Base-by-base conservation (phyloP, 2,329 filamentous ascomycete genomes). In the Zasmidium citrigriseum region DNA sequence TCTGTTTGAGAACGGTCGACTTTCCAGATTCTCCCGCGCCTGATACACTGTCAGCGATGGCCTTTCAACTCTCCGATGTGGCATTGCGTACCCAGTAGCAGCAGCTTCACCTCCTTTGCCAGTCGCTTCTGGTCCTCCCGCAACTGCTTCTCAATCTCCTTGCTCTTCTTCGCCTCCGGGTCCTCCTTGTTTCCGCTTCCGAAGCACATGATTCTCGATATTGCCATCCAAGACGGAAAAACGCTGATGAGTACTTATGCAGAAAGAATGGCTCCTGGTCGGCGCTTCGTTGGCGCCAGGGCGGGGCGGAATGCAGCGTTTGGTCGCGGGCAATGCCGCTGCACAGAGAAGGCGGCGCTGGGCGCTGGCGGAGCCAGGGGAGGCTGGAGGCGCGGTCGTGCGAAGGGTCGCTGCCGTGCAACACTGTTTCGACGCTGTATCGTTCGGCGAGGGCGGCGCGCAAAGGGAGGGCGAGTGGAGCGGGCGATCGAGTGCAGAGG, bases 1-100 rank as follows among this genome's bases (percentile, higher is more conserved):
- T 98, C 82, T 98, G 93, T 80, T 98, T 98, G 65, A 98, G 85
- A 59, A 98, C 93, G 1, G 93, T 98, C 9, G 93, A 97, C 78
- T 98, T 98, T 65, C 93, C 91, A 59, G 89, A 95, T 78, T 98
- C 93, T 72, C 93, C 93, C 69, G 93, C 93, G 75, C 93, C 93
- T 97, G 58, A 47, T 63, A 20, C 18, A 44, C 22, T 2, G 71
- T 77, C 64, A 75, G 71, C 62, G 54, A 38, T 29, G 48, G 20
- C 41, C 12, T 44, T 16, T 4, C 14, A 25, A 5, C 16, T 22
- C 22, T 5, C 3, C 27, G 4, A n/a, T 25, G 4, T 22, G n/a
- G 7, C 20, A 22, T 24, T 12, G 24, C 66, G 34, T 83, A 97
- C 93, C 93, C 64, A 99, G 83, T 67, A 99, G 82, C 67, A 99